Evolutionary conservation across 768 basidiomycete genomes (phyloP), one percentile per base, ranked within the genome.

Genomic region (Arthromyces matolae): DNA sequence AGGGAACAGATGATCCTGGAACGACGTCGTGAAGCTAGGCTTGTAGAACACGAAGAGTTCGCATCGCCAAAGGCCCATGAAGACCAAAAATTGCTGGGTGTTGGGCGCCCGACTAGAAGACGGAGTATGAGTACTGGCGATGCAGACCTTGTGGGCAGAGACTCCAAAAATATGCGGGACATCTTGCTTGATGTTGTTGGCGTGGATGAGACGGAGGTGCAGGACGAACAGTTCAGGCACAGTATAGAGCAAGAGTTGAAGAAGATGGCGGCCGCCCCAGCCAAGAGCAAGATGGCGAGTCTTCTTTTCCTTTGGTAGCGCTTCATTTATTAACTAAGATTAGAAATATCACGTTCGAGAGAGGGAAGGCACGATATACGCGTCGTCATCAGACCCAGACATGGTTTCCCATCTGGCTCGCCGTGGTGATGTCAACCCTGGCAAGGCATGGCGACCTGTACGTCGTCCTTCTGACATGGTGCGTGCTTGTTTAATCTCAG

Each of bases 401-500:
- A 80, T 80, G 51, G 73, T 92, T 36, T 77, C 83, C 5, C 89
- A 91, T 62, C 72, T 80, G 61, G 72, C 75, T 39, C 76, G 79
- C 20, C 86, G 87, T 32, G 92, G 93, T 13, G 94, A 95, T 63
- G 73, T 94, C 22, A 84, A 93, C 59, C 68, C 72, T 20, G 90
- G 91, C 1, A 79, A 70, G 60, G 92, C 93, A 4, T 97, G 94
- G 95, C 79, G 84, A 61, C 76, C 84, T 12, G 84, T 97, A 24
- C 77, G 91, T 55, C 72, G 93, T 19, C 93, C 94, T 8, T 95
- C 93, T 2, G 93, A 98, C 61, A 95, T 97, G 88, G 94, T 94
- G 55, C 46, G 78, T 20, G 4, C 23, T 53, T 34, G 35, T 18
- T 47, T 42, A 14, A 38, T 42, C 36, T 51, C 48, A 47, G 47